Evolutionary conservation across 768 basidiomycete genomes (phyloP).

Genomic region (Tubosaeta brunneosetosa): DNA sequence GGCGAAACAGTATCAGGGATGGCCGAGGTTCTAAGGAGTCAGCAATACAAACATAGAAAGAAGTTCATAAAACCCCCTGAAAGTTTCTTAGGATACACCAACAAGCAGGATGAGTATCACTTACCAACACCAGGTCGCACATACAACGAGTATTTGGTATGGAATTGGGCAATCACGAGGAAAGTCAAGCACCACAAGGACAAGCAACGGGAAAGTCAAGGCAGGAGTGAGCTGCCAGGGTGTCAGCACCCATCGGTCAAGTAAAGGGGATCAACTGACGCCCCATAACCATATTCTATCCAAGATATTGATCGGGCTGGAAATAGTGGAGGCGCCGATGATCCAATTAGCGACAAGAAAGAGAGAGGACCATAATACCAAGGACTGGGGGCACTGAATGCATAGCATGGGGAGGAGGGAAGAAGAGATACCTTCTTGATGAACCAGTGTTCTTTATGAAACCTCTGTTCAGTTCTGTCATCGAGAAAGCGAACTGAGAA

Average conservation of each 20-base stretch:
- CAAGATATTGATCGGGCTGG: conserved; percentile 38
- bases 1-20: conserved; percentile 9
- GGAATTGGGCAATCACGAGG: conserved; percentile 54
- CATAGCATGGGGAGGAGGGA: background rate
- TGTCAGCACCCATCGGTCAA: background rate
- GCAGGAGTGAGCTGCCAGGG: conserved; percentile 46
- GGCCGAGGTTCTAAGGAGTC: background rate
- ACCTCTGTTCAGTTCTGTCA: conserved; percentile 47
- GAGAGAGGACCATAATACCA: conserved; percentile 58
- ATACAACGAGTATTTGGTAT: conserved; percentile 59
- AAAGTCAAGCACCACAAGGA: conserved; percentile 66
- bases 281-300: conserved; percentile 64
- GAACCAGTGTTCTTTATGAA: conserved; percentile 68
- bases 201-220: conserved; percentile 58
- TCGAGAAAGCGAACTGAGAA: conserved; percentile 62
- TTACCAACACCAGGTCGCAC: conserved; percentile 64
- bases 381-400: conserved; percentile 30
- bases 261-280: conserved; percentile 30
- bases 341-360: conserved; percentile 72
- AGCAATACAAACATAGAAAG: conserved; percentile 37
- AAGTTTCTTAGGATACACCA: conserved; percentile 10
- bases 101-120: conserved; percentile 11
- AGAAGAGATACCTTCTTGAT: conserved; percentile 46
- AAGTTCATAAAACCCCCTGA: conserved; percentile 57
- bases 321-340: conserved; percentile 50